phyloP scores from a whole-genome alignment of 2,329 filamentous ascomycete species.

The Aspergillus fructus region DNA sequence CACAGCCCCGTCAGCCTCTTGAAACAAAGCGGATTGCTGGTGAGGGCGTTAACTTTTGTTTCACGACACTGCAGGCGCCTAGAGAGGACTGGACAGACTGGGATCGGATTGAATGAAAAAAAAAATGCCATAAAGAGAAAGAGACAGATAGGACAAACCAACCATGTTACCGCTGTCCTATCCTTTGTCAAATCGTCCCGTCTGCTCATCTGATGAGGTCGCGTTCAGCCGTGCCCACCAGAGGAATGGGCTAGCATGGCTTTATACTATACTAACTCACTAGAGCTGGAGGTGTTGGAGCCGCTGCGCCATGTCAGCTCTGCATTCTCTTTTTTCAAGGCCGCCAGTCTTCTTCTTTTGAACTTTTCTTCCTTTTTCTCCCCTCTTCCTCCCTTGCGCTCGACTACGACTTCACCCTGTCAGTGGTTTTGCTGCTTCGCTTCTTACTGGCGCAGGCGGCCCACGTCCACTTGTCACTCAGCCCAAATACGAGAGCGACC shows the following conservation, averaged over 20 bases:
- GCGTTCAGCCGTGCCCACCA: conserved; percentile 2
- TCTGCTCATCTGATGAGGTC: background rate
- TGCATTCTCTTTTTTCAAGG: conserved; percentile 3
- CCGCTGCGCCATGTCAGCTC: conserved; percentile 25
- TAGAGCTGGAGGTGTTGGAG: background rate
- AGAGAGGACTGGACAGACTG: background rate
- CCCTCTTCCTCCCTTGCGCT: conserved; percentile 3
- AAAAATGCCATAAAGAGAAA: background rate
- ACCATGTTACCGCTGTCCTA: background rate
- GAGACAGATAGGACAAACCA: background rate
- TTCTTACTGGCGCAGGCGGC: background rate
- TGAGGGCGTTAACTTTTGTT: conserved; percentile 1
- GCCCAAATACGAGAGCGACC: background rate
- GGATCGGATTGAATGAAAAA: background rate
- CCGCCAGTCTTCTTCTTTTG: background rate
- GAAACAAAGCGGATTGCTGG: conserved; percentile 7
- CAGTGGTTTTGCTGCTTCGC: background rate
- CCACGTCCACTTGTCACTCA: background rate
- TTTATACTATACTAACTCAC: conserved; percentile 2
- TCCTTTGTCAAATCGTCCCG: background rate
- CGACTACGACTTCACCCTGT: background rate
- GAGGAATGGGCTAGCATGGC: background rate
- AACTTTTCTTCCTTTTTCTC: background rate
- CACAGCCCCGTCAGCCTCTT: conserved; percentile 1
- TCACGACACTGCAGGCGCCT: conserved; percentile 4